Evolutionary conservation across 306 rosid species (phyloP), one percentile per base, ranked within the genome.

Genomic region (Oxytropis ochrocephala): DNA sequence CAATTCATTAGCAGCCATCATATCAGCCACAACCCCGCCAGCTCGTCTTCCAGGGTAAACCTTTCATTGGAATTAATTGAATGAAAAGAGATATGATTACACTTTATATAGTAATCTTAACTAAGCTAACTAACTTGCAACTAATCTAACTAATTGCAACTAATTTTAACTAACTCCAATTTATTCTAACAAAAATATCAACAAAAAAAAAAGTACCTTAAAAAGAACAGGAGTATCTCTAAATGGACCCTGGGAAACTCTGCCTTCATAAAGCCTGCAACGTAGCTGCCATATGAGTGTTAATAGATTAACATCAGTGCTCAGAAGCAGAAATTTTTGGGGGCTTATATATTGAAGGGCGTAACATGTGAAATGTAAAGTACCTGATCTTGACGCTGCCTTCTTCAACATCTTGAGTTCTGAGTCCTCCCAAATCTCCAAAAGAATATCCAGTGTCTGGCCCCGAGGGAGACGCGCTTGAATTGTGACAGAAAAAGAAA

Each of bases 1-100:
- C 79, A 93, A 87, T 83, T 93, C 98, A 76, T 93, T 93, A 41
- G 96, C 94, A 62, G 98, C 98, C 89, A 93, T 91, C 87, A 85
- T 83, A 79, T 93, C 97, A 76, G 97, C 96, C 78, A 88, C 96
- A 29, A n/a, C 69, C 24, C 98, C 98, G 44, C 85, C 95, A 48
- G 89, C 86, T 64, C 89, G 86, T 78, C 82, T 72, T 75, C 98
- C 98, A 27, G 98, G 97, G 77, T 93, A 93, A 74, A 93, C 98
- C 97, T 93, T 93, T 81, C 57, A 77, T 38, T 24, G 29, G 29
- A 24, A 24, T 2, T 24, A 24, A 24, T 24, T 24, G 29, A 24
- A 2, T 24, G 29, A 24, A 24, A 24, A 24, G 29, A 24, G 29
- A 24, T 24, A 2, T 24, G 29, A 24, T 24, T 24, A 24, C 29